phyloP scores from a whole-genome alignment of 2,329 filamentous ascomycete species.

The Beauveria australis region DNA sequence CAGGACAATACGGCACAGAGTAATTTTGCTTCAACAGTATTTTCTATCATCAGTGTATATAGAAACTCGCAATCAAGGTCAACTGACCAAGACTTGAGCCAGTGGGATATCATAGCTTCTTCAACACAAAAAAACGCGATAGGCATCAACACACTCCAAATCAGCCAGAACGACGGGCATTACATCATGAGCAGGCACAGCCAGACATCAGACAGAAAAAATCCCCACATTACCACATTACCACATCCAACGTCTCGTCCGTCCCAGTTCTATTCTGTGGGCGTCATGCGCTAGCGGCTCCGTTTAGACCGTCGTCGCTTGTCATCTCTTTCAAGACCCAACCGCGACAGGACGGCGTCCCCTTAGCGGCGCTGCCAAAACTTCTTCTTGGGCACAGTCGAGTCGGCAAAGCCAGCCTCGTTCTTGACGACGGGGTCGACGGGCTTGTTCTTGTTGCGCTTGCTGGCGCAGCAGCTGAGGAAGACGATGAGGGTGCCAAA shows the following conservation, averaged over 20 bases:
- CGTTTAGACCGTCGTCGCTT: background rate
- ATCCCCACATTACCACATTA: background rate
- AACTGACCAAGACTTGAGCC: conserved; percentile 1
- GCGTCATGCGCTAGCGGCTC: background rate
- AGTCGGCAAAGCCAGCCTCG: conserved; percentile 20
- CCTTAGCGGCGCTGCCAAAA: conserved; percentile 12
- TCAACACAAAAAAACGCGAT: background rate
- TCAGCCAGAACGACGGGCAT: conserved; percentile 6
- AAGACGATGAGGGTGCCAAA: conserved; percentile 50
- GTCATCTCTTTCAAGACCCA: too few species aligned
- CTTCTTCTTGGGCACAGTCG: conserved; percentile 2
- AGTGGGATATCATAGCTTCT: conserved; percentile 11
- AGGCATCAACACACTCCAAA: conserved; percentile 4
- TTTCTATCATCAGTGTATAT: background rate
- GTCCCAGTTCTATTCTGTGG: background rate
- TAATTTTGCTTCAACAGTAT: background rate
- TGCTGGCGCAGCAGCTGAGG: conserved; percentile 50
- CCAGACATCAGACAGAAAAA: background rate
- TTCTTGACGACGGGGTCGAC: conserved; percentile 15
- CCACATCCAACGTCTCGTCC: background rate
- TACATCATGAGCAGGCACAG: conserved; percentile 4
- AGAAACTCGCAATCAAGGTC: conserved; percentile 5
- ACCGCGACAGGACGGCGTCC: too few species aligned
- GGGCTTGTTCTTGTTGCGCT: conserved; percentile 28
- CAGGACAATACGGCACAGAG: background rate